Evolutionary conservation across 2,329 filamentous ascomycete genomes (phyloP), one percentile per base, ranked within the genome.

Genomic region (Diaporthe citriasiana): DNA sequence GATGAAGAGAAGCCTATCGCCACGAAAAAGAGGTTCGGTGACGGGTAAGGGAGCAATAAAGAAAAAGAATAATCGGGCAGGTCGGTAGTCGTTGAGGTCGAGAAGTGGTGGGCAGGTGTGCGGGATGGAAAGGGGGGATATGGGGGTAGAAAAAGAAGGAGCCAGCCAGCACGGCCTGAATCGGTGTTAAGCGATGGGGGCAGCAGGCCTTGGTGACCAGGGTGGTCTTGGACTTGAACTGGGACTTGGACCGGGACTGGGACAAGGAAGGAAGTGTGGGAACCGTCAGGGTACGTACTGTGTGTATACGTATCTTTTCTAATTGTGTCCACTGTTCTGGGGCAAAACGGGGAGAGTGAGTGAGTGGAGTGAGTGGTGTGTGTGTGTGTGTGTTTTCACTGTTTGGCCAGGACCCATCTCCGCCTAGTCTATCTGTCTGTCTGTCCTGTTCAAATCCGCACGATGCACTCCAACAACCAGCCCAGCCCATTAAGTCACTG

Each of bases 121-220:
- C 50, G 55, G 71, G 42, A 69, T 65, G 33, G 71, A 51, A 69
- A 73, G 51, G 60, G 71, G 70, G 60, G 71, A 71, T 71, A 60
- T 71, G 71, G 38, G 59, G 71, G 71, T 56, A 57, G 59, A 53
- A 56, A 72, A 55, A 68, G 65, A 73, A 73, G 45, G 71, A 56
- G 30, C 38, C 53, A 73, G 42, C 59, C 42, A 51, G 60, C 33
- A 38, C 53, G 38, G 51, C 51, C 51, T 53, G 60, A 51, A 63
- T 71, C 70, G 70, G 70, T 71, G 70, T 71, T 60, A 42, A 71
- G 66, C 66, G 66, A 70, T 53, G 63, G 45, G 63, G 63, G 22
- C 30, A 40, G 47, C 63, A 53, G 40, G 38, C 53, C 53, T 50
- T 60, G 40, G 60, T n/a, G 63, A 27, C 63, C 63, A 10, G 63